phyloP scores from a whole-genome alignment of 352 stramenopile genomes.

The Pythium sukuiense region DNA sequence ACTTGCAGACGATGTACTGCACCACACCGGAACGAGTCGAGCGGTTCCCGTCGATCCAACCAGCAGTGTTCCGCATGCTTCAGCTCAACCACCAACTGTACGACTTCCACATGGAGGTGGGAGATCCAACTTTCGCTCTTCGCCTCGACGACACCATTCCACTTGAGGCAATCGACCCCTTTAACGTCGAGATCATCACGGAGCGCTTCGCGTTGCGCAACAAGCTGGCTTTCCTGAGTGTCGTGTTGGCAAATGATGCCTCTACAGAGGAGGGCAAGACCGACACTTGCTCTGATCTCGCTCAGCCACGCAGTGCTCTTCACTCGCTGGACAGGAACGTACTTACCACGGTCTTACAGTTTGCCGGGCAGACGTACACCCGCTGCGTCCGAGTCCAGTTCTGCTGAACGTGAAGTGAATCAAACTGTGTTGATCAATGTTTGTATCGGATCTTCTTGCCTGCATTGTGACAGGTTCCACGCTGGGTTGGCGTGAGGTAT shows the following conservation, averaged over 20 bases:
- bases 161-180: neutral
- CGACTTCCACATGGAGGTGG: neutral
- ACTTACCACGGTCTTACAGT: neutral
- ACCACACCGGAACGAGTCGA: neutral
- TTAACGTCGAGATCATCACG: neutral
- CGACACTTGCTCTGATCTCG: neutral
- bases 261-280: neutral
- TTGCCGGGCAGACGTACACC: neutral
- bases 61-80: neutral
- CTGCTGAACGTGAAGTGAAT: neutral
- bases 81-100: neutral
- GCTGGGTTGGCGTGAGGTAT: no score
- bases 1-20: neutral
- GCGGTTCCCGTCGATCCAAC: neutral
- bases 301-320: neutral
- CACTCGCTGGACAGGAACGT: neutral
- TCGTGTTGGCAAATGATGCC: neutral
- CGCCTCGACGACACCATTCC: neutral
- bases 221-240: slow-evolving; percentile 2
- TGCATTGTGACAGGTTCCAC: no score
- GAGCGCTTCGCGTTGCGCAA: neutral
- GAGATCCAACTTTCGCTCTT: neutral
- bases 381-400: neutral
- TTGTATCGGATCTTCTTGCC: no score
- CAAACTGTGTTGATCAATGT: no score